Base-by-base conservation (phyloP, 257 asterid species). In the Misopates orontium region DNA sequence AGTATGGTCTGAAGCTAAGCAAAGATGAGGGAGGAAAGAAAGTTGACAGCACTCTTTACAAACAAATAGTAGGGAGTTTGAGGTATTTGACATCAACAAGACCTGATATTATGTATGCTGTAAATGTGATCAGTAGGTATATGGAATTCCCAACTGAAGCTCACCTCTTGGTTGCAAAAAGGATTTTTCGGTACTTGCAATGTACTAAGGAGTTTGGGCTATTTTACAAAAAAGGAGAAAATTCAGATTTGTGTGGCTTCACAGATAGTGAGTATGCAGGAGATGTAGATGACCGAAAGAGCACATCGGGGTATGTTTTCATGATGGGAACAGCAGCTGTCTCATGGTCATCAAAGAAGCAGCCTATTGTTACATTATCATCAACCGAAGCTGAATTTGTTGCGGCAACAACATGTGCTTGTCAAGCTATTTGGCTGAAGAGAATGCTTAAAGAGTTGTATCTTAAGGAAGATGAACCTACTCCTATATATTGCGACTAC, bases 331-430 rank as follows among this genome's bases (percentile, higher is more conserved):
- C 32, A 20, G 39, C 32, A 22, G 59, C 39, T 54, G 59, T 54
- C n/a, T 25, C 59, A 54, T 54, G 36, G 59, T 54, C 59, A 14
- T 54, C 59, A 20, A 50, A 16, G 36, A 54, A 54, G 15, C 59
- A 54, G 10, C 59, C 59, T 19, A 22, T 54, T 8, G 59, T 54
- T 19, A 54, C 59, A 19, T 5, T 54, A 15, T 54, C 36, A 54
- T 2, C 57, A n/a, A 52, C 57, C 9, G 57, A 52, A 52, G 57
- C 57, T 9, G 24, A 52, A 24, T 54, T 19, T 54, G 59, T 54
- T 19, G 59, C 59, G 23, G 59, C 59, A 54, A 28, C 59, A 19
- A 22, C 59, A 20, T 54, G 59, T 54, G 36, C 59, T 54, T 54
- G 59, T 54, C 59, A 54, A 21, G 59, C 59, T 28, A 54, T 54